phyloP scores from a whole-genome alignment of 2,329 filamentous ascomycete genomes.

The Pyricularia sp. region DNA sequence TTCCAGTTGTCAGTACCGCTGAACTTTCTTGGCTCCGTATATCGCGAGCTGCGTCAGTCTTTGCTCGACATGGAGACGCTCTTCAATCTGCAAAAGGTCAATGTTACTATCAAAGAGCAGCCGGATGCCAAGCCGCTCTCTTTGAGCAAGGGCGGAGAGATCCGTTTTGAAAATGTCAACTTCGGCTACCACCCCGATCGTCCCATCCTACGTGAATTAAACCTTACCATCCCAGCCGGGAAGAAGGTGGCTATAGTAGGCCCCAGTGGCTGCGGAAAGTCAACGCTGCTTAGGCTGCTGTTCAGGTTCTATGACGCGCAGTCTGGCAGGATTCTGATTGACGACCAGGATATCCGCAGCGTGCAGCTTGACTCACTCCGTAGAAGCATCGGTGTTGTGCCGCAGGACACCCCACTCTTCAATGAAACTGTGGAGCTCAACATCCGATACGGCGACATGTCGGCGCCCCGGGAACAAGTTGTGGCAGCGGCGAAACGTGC shows the following conservation, averaged over 20 bases:
- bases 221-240: slow-evolving; percentile 83
- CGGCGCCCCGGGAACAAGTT: slow-evolving; percentile 64
- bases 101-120: slow-evolving; percentile 73
- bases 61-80: slow-evolving; percentile 97
- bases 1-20: slow-evolving; percentile 95
- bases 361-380: slow-evolving; percentile 77
- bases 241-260: slow-evolving; percentile 95
- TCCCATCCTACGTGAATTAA: slow-evolving; percentile 78
- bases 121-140: slow-evolving; percentile 63
- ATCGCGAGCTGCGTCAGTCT: slow-evolving; percentile 89
- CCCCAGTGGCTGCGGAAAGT: slow-evolving; percentile 92
- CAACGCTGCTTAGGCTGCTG: slow-evolving; percentile 78
- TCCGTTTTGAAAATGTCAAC: slow-evolving; percentile 87
- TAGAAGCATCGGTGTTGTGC: slow-evolving; percentile 83
- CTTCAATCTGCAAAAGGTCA: slow-evolving; percentile 95
- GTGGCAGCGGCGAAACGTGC: slow-evolving; percentile 71
- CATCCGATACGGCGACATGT: slow-evolving; percentile 82
- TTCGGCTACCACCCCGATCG: slow-evolving; percentile 87
- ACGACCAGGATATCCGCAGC: slow-evolving; percentile 83
- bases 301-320: slow-evolving; percentile 95
- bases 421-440: slow-evolving; percentile 96
- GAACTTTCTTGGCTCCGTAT: slow-evolving; percentile 97
- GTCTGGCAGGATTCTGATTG: slow-evolving; percentile 75
- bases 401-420: slow-evolving; percentile 94
- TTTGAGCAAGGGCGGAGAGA: slow-evolving; percentile 72